Evolutionary conservation across 768 basidiomycete genomes (phyloP).

Genomic region (Termitomyces heimii): DNA sequence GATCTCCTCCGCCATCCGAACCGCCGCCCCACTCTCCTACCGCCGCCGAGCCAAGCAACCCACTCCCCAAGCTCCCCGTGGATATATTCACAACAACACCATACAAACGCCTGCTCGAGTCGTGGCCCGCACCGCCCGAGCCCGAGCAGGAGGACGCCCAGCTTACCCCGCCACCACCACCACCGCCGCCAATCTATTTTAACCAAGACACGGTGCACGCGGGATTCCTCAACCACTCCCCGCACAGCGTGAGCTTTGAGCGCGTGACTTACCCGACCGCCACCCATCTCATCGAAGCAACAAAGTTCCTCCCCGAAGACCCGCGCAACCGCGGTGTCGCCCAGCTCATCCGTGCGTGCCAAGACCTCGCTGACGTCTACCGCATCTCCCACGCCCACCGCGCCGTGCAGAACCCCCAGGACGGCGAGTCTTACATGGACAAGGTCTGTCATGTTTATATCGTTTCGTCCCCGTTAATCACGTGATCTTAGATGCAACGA

Average conservation of each 20-base stretch:
- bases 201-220: constrained; percentile 31
- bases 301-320: constrained; percentile 50
- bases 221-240: constrained; percentile 63
- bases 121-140: constrained; percentile 24
- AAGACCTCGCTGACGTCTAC: constrained; percentile 31
- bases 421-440: constrained; percentile 39
- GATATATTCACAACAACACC: constrained; percentile 56
- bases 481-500: constrained; percentile 51
- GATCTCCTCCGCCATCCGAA: not conserved
- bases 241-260: constrained; percentile 51
- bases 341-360: constrained; percentile 45
- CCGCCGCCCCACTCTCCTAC: too few species aligned
- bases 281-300: constrained; percentile 70
- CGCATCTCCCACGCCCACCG: constrained; percentile 25
- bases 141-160: constrained; percentile 1
- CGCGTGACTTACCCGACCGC: constrained; percentile 60
- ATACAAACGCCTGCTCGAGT: constrained; percentile 48
- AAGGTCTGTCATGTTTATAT: constrained; percentile 45
- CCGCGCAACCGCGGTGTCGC: constrained; percentile 40
- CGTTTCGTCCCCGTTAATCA: not conserved
- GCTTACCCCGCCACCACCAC: not conserved
- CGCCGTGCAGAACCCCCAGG: constrained; percentile 43
- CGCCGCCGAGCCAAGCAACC: too few species aligned
- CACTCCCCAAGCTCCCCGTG: constrained; percentile 56
- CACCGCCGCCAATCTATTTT: constrained; percentile 31